Evolutionary conservation across 805 yeast genomes (phyloP), one percentile per base, ranked within the genome.

Genomic region (Pichia deserticola): DNA sequence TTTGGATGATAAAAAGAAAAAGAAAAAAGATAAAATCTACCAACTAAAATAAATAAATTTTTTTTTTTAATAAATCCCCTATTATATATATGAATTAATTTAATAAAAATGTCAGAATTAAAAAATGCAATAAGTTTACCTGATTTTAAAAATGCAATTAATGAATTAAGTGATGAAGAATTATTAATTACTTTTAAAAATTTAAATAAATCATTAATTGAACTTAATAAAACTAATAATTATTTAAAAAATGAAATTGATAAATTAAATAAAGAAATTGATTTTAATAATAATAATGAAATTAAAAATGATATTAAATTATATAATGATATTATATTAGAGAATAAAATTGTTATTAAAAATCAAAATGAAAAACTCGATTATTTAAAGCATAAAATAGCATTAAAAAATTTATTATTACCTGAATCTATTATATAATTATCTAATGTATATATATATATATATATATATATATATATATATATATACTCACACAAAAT

Each of bases 281-380:
- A 12, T 12, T 35, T 1, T 12, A 46, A 56, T 10, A 35, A 42
- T 8, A 52, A 51, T 5, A 56, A 60, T 10, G 62, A 64, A 32
- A 67, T 68, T 25, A 67, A 65, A 5, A 70, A 69, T 11, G 88
- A 83, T 57, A 59, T 68, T n/a, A 61, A 66, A 13, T 58, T 84
- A 13, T 84, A 76, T 63, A 60, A 57, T 6, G 84, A 78, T n/a
- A 73, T 82, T 9, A 70, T 82, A 15, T 57, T 60, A 8, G 90
- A 84, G 54, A 84, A 84, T 60, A 64, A 69, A 11, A 59, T 61
- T 3, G 85, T 82, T n/a, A 66, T 82, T 27, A 56, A 61, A 3
- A 81, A 77, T 57, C 83, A 82, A 58, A 51, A 60, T 10, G 67
- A 70, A 37, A 65, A 84, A 51, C 81, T 4, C 66, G 63, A 3